phyloP scores from a whole-genome alignment of 2,329 filamentous ascomycete genomes.

The Aspergillus cejpii region DNA sequence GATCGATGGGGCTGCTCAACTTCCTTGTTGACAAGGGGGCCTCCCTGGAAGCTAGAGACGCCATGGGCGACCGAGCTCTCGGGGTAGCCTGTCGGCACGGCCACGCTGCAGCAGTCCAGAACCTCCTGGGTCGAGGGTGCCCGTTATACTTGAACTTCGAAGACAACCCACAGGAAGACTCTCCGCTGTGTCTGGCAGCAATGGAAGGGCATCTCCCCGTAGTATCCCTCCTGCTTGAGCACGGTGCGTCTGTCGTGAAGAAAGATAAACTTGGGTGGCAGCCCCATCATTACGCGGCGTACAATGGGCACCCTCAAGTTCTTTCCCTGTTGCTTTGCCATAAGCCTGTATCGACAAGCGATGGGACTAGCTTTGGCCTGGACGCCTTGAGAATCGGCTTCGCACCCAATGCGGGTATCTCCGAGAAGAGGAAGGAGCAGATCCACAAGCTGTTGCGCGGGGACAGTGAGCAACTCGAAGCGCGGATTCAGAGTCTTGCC shows the following conservation, averaged over 20 bases:
- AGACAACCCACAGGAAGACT: slow-evolving; percentile 29
- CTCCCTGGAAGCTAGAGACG: slow-evolving; percentile 29
- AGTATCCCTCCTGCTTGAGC: slow-evolving; percentile 28
- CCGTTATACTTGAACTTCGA: slow-evolving; percentile 23
- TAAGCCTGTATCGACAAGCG: slow-evolving; percentile 13
- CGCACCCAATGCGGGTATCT: slow-evolving; percentile 16
- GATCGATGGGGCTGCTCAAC: slow-evolving; percentile 26
- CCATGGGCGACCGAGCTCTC: slow-evolving; percentile 30
- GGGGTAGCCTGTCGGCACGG: slow-evolving; percentile 31
- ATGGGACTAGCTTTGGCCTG: slow-evolving; percentile 12
- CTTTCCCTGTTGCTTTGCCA: slow-evolving; percentile 28
- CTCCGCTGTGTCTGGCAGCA: slow-evolving; percentile 35
- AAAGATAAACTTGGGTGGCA: slow-evolving; percentile 35
- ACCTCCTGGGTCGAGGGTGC: slow-evolving; percentile 30
- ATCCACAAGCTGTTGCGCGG: slow-evolving; percentile 17
- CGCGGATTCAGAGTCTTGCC: background rate
- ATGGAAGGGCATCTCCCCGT: slow-evolving; percentile 31
- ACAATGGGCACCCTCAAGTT: slow-evolving; percentile 33
- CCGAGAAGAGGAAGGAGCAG: slow-evolving; percentile 17
- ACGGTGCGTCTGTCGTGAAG: slow-evolving; percentile 30
- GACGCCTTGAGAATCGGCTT: slow-evolving; percentile 22
- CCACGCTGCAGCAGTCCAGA: slow-evolving; percentile 29
- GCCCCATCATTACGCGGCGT: slow-evolving; percentile 35
- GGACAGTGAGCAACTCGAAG: background rate
- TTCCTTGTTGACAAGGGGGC: slow-evolving; percentile 30